Evolutionary conservation across 768 basidiomycete species (phyloP).

Genomic region (Leucosporidium scottii): DNA sequence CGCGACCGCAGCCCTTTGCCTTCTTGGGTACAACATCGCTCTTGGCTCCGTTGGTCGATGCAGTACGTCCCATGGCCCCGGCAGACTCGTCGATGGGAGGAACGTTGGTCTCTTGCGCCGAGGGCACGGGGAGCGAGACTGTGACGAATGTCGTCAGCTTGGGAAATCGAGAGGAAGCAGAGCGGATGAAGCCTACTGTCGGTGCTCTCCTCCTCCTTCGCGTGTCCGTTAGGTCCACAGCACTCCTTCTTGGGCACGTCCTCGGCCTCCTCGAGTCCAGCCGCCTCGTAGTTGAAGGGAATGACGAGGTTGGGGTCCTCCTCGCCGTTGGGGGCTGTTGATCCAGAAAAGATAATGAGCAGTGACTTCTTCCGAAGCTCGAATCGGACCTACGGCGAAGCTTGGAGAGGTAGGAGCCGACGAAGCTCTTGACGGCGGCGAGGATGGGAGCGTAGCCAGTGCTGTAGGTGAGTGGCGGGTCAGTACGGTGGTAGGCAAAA

Average conservation of each 20-base stretch:
- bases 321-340: neutral
- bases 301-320: slow-evolving; percentile 22
- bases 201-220: neutral
- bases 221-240: slow-evolving; percentile 2
- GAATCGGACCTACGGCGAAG: neutral
- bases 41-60: slow-evolving; percentile 4
- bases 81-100: slow-evolving; percentile 17
- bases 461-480: slow-evolving; percentile 1
- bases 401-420: slow-evolving; percentile 22
- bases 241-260: neutral
- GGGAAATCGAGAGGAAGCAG: neutral
- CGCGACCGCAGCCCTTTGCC: slow-evolving; percentile 33
- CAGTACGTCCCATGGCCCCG: slow-evolving; percentile 9
- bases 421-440: slow-evolving; percentile 36
- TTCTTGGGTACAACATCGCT: slow-evolving; percentile 6
- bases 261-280: slow-evolving; percentile 1
- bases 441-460: slow-evolving; percentile 38
- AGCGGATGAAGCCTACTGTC: neutral
- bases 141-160: neutral
- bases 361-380: neutral
- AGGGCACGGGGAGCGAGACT: slow-evolving; percentile 16
- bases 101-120: neutral
- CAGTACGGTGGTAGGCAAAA: neutral
- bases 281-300: slow-evolving; percentile 24
- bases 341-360: neutral